These are phyloP conservation scores for Chamaecyparis obtusa DNA, from an alignment of 75 land plant species.

Conservation along the genomic window DNA sequence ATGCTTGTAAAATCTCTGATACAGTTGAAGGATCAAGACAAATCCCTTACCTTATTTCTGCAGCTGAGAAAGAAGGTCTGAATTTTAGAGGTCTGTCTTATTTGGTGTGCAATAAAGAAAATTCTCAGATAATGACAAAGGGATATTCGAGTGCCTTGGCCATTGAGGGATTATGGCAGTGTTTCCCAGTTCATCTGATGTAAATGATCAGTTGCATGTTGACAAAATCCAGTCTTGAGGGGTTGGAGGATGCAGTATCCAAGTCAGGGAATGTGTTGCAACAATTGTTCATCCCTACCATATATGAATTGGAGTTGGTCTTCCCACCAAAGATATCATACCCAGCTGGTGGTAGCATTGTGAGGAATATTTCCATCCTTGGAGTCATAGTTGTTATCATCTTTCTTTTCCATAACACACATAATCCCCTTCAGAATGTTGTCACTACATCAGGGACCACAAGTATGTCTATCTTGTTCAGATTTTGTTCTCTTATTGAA, in stretches of 20 bases:
- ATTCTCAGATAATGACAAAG: not conserved
- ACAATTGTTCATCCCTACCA: not conserved
- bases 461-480: not conserved
- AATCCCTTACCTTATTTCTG: constrained; percentile 8
- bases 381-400: constrained; percentile 3
- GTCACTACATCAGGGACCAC: not conserved
- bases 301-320: not conserved
- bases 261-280: constrained; percentile 1
- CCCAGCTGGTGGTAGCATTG: not conserved
- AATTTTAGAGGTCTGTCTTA: not conserved
- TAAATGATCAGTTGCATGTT: not conserved
- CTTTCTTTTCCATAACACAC: constrained; percentile 4
- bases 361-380: not conserved
- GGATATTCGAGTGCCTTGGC: not conserved
- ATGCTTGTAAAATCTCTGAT: not conserved
- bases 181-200: constrained; percentile 8
- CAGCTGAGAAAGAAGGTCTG: constrained; percentile 4
- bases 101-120: not conserved
- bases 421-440: not conserved
- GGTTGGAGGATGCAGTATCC: constrained; percentile 4
- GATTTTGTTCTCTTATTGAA: constrained; percentile 1
- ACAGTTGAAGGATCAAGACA: constrained; percentile 1
- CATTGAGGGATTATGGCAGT: not conserved
- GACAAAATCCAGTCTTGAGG: not conserved
- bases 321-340: constrained; percentile 1